Base-by-base conservation (phyloP, 495 filamentous ascomycete genomes). In the Oleoguttula mirabilis region DNA sequence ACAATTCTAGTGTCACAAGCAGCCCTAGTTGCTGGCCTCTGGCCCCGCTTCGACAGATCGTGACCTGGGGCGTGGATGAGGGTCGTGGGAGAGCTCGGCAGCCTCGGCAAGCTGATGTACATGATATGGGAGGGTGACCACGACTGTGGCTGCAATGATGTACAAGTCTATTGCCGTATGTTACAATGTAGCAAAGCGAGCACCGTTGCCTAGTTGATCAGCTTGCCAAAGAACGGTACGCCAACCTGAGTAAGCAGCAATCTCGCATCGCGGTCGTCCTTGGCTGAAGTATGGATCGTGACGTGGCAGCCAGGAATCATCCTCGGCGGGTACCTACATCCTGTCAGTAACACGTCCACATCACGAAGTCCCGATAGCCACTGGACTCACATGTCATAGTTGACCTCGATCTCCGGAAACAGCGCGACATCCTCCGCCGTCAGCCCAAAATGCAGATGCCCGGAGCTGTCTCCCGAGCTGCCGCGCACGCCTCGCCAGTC, bases 241-340 rank as follows among this genome's bases (percentile, higher is more conserved):
- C 90, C 90, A 56, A 95, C 63, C 20, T 85, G 70, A 55, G 76
- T 77, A 24, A 94, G 70, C 41, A 98, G 68, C 44, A 96, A 56
- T 48, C 83, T 75, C n/a, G 86, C 92, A 55, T 98, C 88, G 54
- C 79, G 78, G 55, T 98, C 88, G 14, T 81, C 92, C 15, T 68
- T 86, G 31, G 90, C 90, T 24, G 81, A 75, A 4, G 90, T 96
- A 62, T 94, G 84, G 41, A 94, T 60, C 24, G 79, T 82, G 41
- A 98, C 72, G 50, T 92, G 76, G 62, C 82, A 82, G 55, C 85
- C 87, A 4, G 90, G 85, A 36, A 98, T 83, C 88, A 94, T 88
- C 66, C 82, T 85, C 19, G 82, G 73, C 16, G 86, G 85, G 58
- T 92, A 93, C 69, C 69, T 78, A 50, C 30, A 25, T 39, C 5